Evolutionary conservation across 2,329 filamentous ascomycete genomes (phyloP).

Genomic region (Claviceps paspali): DNA sequence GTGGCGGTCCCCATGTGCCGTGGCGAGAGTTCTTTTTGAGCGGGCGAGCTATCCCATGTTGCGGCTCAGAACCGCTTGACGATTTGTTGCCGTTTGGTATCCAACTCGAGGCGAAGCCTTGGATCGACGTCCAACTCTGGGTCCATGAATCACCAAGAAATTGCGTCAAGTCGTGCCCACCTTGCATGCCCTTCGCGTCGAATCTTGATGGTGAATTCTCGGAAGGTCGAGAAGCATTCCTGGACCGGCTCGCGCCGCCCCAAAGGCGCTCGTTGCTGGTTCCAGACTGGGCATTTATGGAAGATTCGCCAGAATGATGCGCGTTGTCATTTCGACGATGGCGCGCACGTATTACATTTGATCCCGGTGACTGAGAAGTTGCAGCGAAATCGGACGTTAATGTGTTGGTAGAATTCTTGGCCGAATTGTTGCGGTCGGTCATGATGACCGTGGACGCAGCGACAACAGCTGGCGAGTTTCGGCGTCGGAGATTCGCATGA

Average conservation of each 20-base stretch:
- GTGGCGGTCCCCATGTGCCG: slow-evolving; percentile 34
- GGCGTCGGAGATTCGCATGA: slow-evolving; percentile 18
- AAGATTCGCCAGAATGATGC: slow-evolving; percentile 14
- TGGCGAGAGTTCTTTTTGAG: slow-evolving; percentile 9
- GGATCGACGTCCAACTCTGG: slow-evolving; percentile 39
- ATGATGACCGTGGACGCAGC: slow-evolving; percentile 21
- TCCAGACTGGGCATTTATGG: slow-evolving; percentile 2
- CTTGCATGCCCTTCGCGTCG: slow-evolving; percentile 16
- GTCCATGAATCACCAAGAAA: slow-evolving; percentile 36
- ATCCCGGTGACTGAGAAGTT: slow-evolving; percentile 25
- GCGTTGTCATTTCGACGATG: slow-evolving; percentile 30
- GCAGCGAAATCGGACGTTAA: slow-evolving; percentile 31
- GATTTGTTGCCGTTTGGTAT: slow-evolving; percentile 15
- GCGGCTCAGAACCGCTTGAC: slow-evolving; percentile 1
- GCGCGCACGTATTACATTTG: slow-evolving; percentile 30
- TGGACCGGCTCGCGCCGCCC: neutral
- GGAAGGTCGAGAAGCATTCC: neutral
- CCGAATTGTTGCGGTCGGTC: slow-evolving; percentile 18
- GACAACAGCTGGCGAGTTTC: slow-evolving; percentile 15
- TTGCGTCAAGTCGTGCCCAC: slow-evolving; percentile 21
- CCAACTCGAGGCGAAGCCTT: slow-evolving; percentile 34
- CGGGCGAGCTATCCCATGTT: neutral
- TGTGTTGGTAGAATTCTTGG: slow-evolving; percentile 20
- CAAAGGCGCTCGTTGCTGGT: neutral
- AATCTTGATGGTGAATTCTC: slow-evolving; percentile 6